Evolutionary conservation across 2,329 filamentous ascomycete genomes (phyloP).

Genomic region (Xylariaceae sp.): DNA sequence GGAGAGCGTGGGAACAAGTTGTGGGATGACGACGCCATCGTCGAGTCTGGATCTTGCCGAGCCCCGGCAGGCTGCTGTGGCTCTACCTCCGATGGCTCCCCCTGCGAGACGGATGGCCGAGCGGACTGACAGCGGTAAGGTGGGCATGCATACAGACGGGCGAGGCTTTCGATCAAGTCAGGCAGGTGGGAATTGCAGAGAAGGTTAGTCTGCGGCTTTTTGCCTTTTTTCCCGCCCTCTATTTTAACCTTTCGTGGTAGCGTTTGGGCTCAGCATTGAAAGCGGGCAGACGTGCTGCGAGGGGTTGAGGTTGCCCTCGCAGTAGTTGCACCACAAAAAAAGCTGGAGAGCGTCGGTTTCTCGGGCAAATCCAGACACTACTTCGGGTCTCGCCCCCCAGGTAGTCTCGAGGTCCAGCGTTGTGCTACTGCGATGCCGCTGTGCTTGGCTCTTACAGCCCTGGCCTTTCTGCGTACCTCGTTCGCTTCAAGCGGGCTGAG

Average conservation of each 20-base stretch:
- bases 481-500: constrained; percentile 8
- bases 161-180: no score
- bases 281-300: constrained; percentile 21
- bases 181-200: no score
- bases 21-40: constrained; percentile 53
- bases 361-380: constrained; percentile 19
- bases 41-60: constrained; percentile 31
- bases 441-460: constrained; percentile 11
- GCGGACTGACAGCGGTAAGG: constrained; percentile 35
- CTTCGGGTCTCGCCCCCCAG: constrained; percentile 21
- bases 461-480: constrained; percentile 17
- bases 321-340: constrained; percentile 20
- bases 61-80: constrained; percentile 32
- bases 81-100: constrained; percentile 34
- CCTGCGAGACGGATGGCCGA: constrained; percentile 34
- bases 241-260: constrained; percentile 16
- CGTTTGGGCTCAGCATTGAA: constrained; percentile 22
- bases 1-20: constrained; percentile 56
- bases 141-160: constrained; percentile 31
- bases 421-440: constrained; percentile 26
- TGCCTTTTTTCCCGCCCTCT: constrained; percentile 23
- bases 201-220: no score
- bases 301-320: constrained; percentile 25
- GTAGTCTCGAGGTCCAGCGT: constrained; percentile 20
- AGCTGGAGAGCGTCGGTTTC: constrained; percentile 14